phyloP scores from a whole-genome alignment of 1,284 basidiomycete species.

The Rugiboletus extremiorientalis region DNA sequence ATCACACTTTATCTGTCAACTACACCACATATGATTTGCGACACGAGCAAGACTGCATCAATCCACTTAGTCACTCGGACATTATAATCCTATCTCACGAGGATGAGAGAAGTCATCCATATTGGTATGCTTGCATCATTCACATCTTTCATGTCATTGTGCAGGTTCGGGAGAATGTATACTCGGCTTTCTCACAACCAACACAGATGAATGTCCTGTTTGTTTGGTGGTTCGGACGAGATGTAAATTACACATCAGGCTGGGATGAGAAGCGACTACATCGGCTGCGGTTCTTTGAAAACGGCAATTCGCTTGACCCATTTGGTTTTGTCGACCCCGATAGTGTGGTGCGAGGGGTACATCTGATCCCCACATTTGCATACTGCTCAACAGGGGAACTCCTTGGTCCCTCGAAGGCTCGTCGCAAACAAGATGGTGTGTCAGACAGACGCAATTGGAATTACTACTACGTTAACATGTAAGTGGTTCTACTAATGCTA shows the following conservation, averaged over 20 bases:
- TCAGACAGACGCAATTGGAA: too few relatives aligned
- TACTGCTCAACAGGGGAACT: background rate
- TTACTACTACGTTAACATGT: background rate
- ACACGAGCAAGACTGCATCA: constrained; percentile 26
- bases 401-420: too few relatives aligned
- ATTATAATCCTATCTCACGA: too few relatives aligned
- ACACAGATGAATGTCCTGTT: background rate
- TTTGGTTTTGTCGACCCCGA: background rate
- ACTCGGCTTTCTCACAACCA: too few relatives aligned
- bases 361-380: background rate
- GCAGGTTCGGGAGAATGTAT: background rate
- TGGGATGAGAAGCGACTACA: background rate
- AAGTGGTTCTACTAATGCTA: too few relatives aligned
- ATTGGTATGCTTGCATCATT: too few relatives aligned
- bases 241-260: background rate
- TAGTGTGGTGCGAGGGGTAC: background rate
- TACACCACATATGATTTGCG: constrained; percentile 32
- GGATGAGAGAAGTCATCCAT: too few relatives aligned
- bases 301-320: background rate
- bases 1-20: constrained; percentile 19
- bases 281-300: background rate
- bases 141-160: constrained; percentile 34
- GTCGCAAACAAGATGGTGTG: too few relatives aligned
- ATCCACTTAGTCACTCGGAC: too few relatives aligned
- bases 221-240: background rate